These are phyloP conservation scores for Diaporthe ilicicola DNA, from an alignment of 2,329 filamentous ascomycete genomes.

Conservation along the genomic window DNA sequence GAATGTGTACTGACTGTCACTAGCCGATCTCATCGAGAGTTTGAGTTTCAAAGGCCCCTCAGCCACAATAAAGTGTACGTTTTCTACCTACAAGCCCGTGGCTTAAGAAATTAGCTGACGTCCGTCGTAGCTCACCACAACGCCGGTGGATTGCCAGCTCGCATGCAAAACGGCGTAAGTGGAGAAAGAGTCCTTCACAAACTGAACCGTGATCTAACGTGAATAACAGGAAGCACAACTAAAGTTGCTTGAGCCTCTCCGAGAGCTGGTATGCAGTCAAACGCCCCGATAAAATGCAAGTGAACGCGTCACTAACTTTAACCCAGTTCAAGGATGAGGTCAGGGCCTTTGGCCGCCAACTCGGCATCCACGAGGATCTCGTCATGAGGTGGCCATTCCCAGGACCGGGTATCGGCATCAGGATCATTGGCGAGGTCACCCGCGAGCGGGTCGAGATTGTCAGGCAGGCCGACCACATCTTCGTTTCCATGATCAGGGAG, in stretches of 20 bases:
- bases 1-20: too few species aligned
- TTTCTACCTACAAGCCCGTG: neutral
- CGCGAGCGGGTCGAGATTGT: constrained; percentile 81
- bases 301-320: too few species aligned
- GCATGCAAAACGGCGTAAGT: constrained; percentile 46
- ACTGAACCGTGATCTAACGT: constrained; percentile 1
- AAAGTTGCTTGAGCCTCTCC: constrained; percentile 80
- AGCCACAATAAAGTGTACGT: constrained; percentile 55
- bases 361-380: constrained; percentile 76
- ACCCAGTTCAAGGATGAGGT: constrained; percentile 81
- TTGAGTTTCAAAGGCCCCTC: constrained; percentile 57
- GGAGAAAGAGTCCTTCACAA: too few species aligned
- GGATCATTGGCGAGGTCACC: constrained; percentile 87
- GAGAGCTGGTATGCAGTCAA: constrained; percentile 59
- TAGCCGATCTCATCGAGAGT: constrained; percentile 63
- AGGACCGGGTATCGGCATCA: constrained; percentile 74
- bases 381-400: constrained; percentile 84
- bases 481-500: constrained; percentile 77
- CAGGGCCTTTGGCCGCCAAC: constrained; percentile 71
- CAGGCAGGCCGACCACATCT: constrained; percentile 78
- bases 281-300: too few species aligned
- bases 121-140: constrained; percentile 51
- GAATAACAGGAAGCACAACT: constrained; percentile 46
- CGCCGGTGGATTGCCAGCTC: constrained; percentile 51
- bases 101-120: constrained; percentile 26